Evolutionary conservation across 2,329 filamentous ascomycete species (phyloP), one percentile per base, ranked within the genome.

Genomic region (Ophiobolus disseminans): DNA sequence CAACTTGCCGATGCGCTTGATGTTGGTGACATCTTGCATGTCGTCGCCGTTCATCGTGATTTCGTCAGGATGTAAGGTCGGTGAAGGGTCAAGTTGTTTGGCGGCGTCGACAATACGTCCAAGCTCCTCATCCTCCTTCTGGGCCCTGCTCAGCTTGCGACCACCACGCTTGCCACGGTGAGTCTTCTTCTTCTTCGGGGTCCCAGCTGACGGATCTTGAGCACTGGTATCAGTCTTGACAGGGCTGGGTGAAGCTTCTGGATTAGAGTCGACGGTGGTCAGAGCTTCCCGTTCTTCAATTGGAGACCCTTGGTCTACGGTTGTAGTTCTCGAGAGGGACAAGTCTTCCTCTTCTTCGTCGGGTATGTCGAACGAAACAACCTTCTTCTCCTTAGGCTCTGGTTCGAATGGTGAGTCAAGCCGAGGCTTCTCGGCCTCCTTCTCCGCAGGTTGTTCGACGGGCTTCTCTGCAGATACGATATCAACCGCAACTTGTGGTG

Each of bases 1-100:
- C 19, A 86, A 73, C 51, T 82, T 84, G 41, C 84, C 84, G 60
- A 86, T 86, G 35, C 82, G 79, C 51, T 86, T 76, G 10, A 76
- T 73, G 36, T 76, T 78, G 25, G 73, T 73, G 9, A 80, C 70
- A 47, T 80, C 77, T 21, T 74, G 73, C 31, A 80, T 73, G 26
- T 74, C 76, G 45, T 77, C 74, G 43, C 75, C 70, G 44, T 75
- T 73, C 26, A 73, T 60, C 19, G 71, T 70, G 38, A 72, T 59
- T 36, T 74, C 70, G 46, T 76, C 73, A 7, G 73, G 69, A 31
- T 76, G 72, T 5, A 75, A 55, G 21, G 60, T 42, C 20, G 63
- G 65, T 13, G 61, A 49, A 22, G 60, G 65, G 25, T 66, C 70
- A 25, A 73, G 69, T 48, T 72, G 66, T 49, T 70, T 73, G 13